These are phyloP conservation scores for Salix brachista DNA, from an alignment of 345 rosid genomes.

Conservation along the genomic window DNA sequence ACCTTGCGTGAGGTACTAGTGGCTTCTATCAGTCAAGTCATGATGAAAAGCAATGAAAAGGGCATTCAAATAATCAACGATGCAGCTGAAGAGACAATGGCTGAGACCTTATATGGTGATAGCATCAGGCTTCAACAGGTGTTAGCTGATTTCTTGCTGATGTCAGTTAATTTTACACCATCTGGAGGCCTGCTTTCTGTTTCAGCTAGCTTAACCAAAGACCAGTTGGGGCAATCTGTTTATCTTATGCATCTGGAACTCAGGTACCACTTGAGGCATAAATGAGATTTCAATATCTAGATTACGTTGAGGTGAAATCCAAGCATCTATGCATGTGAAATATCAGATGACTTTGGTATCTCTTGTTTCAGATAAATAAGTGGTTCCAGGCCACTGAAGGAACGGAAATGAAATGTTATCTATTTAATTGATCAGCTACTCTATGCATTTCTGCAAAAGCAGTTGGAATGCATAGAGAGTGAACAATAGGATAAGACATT, in stretches of 20 bases:
- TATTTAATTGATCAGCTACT: neutral
- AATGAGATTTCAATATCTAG: neutral
- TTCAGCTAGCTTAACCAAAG: constrained; percentile 55
- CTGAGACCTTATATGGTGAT: constrained; percentile 66
- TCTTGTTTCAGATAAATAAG: neutral
- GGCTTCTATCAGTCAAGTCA: constrained; percentile 68
- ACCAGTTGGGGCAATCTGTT: constrained; percentile 64
- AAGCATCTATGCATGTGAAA: neutral
- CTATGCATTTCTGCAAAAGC: neutral
- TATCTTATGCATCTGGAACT: constrained; percentile 65
- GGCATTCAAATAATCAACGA: constrained; percentile 51
- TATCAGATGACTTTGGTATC: neutral
- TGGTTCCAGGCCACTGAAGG: neutral
- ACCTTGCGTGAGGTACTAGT: constrained; percentile 49
- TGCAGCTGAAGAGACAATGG: constrained; percentile 46
- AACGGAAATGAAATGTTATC: neutral
- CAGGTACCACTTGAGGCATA: constrained; percentile 42
- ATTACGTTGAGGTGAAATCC: neutral
- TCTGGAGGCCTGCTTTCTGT: constrained; percentile 51
- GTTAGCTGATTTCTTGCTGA: constrained; percentile 61
- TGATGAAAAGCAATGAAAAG: constrained; percentile 59
- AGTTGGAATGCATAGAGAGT: neutral
- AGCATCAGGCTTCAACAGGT: constrained; percentile 82
- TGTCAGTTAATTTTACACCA: constrained; percentile 57
- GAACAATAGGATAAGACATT: neutral